Evolutionary conservation across 208 protist genomes (phyloP).

Genomic region (Trichomonas tenax): DNA sequence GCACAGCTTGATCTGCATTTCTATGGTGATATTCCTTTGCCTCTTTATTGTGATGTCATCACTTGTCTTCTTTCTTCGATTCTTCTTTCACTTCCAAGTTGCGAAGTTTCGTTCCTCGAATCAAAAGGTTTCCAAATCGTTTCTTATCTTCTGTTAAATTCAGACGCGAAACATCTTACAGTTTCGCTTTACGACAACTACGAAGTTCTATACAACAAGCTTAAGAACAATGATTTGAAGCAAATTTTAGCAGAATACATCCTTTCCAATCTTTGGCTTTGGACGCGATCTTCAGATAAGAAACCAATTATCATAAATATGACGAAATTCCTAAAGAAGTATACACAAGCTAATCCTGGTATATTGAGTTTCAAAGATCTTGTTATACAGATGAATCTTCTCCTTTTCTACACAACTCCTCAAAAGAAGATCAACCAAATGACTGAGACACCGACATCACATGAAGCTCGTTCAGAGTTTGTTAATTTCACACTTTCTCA

Average conservation of each 20-base stretch:
- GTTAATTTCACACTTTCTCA: too few relatives aligned
- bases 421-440: too few relatives aligned
- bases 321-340: not conserved
- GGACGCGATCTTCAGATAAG: not conserved
- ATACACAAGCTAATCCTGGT: not conserved
- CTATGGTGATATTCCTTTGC: not conserved
- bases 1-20: not conserved
- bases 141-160: not conserved
- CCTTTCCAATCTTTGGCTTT: not conserved
- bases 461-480: too few relatives aligned
- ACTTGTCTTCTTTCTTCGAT: not conserved
- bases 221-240: not conserved
- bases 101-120: not conserved
- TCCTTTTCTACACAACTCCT: not conserved
- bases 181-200: not conserved
- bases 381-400: not conserved
- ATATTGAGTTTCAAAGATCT: not conserved
- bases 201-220: not conserved
- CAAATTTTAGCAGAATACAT: not conserved
- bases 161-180: not conserved
- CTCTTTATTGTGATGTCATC: not conserved
- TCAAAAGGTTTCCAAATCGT: not conserved
- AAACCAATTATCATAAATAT: not conserved
- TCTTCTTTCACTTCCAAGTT: not conserved
- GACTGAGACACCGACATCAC: too few relatives aligned